phyloP scores from a whole-genome alignment of 129 eudicot species.

The Flaveria trinervia region DNA sequence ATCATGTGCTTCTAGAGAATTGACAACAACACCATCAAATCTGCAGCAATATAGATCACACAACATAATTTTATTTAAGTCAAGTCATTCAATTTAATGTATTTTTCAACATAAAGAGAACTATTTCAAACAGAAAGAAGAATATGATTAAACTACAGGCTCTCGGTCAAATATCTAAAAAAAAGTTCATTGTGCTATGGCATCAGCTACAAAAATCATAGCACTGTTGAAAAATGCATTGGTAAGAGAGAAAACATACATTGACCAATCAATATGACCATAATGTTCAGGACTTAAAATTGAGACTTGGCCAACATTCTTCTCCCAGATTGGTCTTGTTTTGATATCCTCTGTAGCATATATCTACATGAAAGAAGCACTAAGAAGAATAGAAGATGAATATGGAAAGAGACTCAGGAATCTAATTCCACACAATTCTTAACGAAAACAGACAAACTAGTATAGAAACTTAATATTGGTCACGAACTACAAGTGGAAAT shows the following conservation, averaged over 20 bases:
- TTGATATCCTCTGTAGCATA: constrained; percentile 69
- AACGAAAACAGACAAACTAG: constrained; percentile 14
- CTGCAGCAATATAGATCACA: constrained; percentile 50
- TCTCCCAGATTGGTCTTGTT: constrained; percentile 61
- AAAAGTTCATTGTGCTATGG: constrained; percentile 8
- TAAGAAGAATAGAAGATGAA: not conserved
- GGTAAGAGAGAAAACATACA: constrained; percentile 54
- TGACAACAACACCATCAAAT: constrained; percentile 80
- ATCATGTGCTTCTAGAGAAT: constrained; percentile 77
- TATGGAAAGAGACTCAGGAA: not conserved
- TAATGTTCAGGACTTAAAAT: constrained; percentile 65
- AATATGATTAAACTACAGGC: constrained; percentile 12
- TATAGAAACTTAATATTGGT: not conserved
- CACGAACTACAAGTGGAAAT: constrained; percentile 24
- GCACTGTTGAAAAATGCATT: constrained; percentile 30
- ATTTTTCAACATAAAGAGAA: constrained; percentile 15
- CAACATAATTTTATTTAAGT: not conserved
- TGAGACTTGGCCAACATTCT: constrained; percentile 60
- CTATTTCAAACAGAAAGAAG: not conserved
- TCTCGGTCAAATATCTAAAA: constrained; percentile 7
- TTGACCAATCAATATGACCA: constrained; percentile 85
- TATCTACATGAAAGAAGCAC: constrained; percentile 47
- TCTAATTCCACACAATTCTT: constrained; percentile 11
- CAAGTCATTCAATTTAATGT: not conserved
- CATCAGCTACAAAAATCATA: constrained; percentile 19